These are phyloP conservation scores for Pythium plurisporium DNA, from an alignment of 352 stramenopile genomes.

Conservation along the genomic window DNA sequence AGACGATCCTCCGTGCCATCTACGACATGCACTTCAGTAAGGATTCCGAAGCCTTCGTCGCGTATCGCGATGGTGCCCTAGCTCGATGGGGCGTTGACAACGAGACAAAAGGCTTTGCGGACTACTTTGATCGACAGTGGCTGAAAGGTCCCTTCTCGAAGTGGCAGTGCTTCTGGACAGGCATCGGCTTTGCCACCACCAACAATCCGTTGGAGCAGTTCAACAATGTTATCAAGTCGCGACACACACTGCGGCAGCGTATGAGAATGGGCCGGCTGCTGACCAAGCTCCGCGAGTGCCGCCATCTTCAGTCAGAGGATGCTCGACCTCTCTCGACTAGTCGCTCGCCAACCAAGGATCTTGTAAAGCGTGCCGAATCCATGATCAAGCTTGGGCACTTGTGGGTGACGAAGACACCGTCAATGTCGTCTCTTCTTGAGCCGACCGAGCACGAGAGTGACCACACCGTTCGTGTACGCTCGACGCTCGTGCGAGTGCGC, in stretches of 20 bases:
- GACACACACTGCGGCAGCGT: constrained; percentile 10
- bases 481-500: background rate
- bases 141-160: background rate
- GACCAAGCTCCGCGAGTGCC: constrained; percentile 1
- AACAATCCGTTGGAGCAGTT: constrained; percentile 24
- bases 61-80: background rate
- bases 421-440: background rate
- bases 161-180: constrained; percentile 18
- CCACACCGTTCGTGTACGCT: background rate
- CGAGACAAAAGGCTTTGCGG: background rate
- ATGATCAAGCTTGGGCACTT: background rate
- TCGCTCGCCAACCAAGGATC: background rate
- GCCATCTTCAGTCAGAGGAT: background rate
- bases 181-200: constrained; percentile 7
- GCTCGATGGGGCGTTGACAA: background rate
- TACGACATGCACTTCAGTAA: constrained; percentile 23
- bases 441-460: background rate
- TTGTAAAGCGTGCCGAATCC: background rate
- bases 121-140: constrained; percentile 17
- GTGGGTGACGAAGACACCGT: background rate
- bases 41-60: background rate
- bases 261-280: constrained; percentile 11
- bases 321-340: background rate
- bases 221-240: constrained; percentile 19
- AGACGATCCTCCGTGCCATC: constrained; percentile 1